Conservation (phyloP, 768 basidiomycete genomes). For the Suillus paluster region DNA sequence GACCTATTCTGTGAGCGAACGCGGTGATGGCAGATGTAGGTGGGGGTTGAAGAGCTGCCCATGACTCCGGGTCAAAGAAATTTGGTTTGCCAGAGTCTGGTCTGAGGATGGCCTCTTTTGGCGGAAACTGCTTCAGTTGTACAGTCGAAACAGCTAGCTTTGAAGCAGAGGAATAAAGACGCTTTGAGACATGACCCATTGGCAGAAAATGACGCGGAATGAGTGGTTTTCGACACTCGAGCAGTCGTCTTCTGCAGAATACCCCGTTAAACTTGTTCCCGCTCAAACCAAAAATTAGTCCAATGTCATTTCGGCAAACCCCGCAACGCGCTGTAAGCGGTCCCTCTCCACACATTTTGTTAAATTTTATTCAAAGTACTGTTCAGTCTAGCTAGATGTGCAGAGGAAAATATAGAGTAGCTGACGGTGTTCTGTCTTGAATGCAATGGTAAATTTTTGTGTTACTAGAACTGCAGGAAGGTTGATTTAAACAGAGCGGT, state of each 20-base stretch:
- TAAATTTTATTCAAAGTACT: neutral
- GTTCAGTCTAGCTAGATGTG: neutral
- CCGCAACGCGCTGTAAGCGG: slow-evolving; percentile 34
- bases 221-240: slow-evolving; percentile 11
- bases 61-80: slow-evolving; percentile 66
- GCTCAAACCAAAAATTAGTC: slow-evolving; percentile 28
- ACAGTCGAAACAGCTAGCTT: slow-evolving; percentile 61
- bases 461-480: neutral
- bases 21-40: slow-evolving; percentile 73
- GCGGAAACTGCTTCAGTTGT: slow-evolving; percentile 61
- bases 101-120: slow-evolving; percentile 52
- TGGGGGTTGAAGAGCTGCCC: slow-evolving; percentile 74
- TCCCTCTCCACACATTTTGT: neutral
- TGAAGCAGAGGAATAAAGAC: slow-evolving; percentile 52
- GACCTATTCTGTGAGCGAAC: slow-evolving; percentile 77
- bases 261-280: slow-evolving; percentile 13
- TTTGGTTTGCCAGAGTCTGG: slow-evolving; percentile 38
- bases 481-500: neutral
- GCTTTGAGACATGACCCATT: slow-evolving; percentile 67
- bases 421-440: neutral
- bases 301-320: slow-evolving; percentile 35
- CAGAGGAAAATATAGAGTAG: neutral
- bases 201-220: slow-evolving; percentile 15
- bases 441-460: neutral
- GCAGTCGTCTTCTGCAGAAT: slow-evolving; percentile 12